These are phyloP conservation scores for Amanita muscaria DNA, from an alignment of 768 basidiomycete species.

Conservation along the genomic window DNA sequence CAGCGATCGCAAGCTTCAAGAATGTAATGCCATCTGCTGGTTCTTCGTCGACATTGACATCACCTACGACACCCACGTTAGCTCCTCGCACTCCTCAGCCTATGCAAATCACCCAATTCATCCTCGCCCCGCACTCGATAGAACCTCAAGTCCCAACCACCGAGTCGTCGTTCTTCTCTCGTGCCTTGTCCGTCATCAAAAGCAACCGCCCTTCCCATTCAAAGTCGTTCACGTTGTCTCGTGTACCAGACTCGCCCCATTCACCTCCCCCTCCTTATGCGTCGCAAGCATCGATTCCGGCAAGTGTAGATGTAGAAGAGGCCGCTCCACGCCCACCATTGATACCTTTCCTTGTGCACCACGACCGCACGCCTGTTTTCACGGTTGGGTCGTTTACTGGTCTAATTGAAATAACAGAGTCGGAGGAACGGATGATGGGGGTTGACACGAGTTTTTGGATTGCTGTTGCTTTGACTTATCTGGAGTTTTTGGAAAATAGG, in stretches of 20 bases:
- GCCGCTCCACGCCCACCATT: constrained; percentile 13
- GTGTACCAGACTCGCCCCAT: constrained; percentile 21
- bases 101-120: constrained; percentile 32
- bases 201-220: constrained; percentile 47
- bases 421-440: constrained; percentile 49
- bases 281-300: constrained; percentile 11
- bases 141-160: constrained; percentile 26
- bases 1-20: constrained; percentile 22
- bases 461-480: constrained; percentile 61
- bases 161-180: constrained; percentile 38
- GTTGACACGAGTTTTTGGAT: constrained; percentile 77
- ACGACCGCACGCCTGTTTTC: constrained; percentile 63
- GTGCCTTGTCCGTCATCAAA: constrained; percentile 40
- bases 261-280: constrained; percentile 32
- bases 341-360: constrained; percentile 26
- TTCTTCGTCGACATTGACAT: not conserved
- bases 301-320: constrained; percentile 1
- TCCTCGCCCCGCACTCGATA: constrained; percentile 39
- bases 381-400: constrained; percentile 52
- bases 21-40: constrained; percentile 23
- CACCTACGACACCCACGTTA: constrained; percentile 11
- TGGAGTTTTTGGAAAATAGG: constrained; percentile 70
- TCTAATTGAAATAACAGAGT: constrained; percentile 51
- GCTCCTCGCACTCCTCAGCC: constrained; percentile 6
- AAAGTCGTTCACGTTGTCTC: constrained; percentile 51